Percentiles rank a stretch among this genome's conserved stretches.
Evolutionary conservation across 2,329 filamentous ascomycete species (phyloP).

Genomic region (Diplodia seriata): DNA sequence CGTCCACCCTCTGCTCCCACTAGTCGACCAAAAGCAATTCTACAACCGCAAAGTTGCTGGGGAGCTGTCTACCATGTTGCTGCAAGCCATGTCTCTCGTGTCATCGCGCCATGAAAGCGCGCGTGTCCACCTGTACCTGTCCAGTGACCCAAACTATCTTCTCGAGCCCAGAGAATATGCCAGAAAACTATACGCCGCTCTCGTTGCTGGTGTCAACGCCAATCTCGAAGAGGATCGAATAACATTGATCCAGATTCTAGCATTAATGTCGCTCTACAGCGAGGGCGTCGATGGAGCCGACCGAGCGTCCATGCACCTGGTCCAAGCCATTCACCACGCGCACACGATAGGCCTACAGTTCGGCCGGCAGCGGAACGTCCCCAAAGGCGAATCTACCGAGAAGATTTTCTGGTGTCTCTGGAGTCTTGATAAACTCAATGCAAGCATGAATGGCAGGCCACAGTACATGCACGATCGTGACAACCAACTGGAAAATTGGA

Average conservation of each 20-base stretch:
- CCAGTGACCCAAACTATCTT: slow-evolving; percentile 41
- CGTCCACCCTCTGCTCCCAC: slow-evolving; percentile 56
- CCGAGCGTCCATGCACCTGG: slow-evolving; percentile 55
- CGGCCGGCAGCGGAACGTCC: slow-evolving; percentile 40
- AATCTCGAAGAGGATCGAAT: slow-evolving; percentile 55
- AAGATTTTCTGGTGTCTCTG: slow-evolving; percentile 59
- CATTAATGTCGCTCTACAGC: slow-evolving; percentile 55
- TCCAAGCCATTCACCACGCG: slow-evolving; percentile 58
- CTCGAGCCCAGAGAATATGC: slow-evolving; percentile 54
- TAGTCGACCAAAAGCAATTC: slow-evolving; percentile 55
- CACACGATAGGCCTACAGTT: slow-evolving; percentile 58
- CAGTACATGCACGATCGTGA: slow-evolving; percentile 57
- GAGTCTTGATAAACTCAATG: slow-evolving; percentile 57
- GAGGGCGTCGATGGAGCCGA: slow-evolving; percentile 57
- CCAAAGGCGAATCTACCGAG: slow-evolving; percentile 51
- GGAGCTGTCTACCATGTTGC: slow-evolving; percentile 48
- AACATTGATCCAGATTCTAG: slow-evolving; percentile 55
- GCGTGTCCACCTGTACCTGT: slow-evolving; percentile 49
- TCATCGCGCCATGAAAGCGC: slow-evolving; percentile 56
- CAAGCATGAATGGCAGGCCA: slow-evolving; percentile 56
- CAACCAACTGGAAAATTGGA: slow-evolving; percentile 52
- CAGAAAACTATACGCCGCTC: slow-evolving; percentile 52
- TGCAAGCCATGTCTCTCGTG: slow-evolving; percentile 57
- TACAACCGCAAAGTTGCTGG: slow-evolving; percentile 47
- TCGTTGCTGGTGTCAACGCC: slow-evolving; percentile 51